phyloP scores from a whole-genome alignment of 1,284 basidiomycete genomes.

The Ustanciosporium gigantosporum region DNA sequence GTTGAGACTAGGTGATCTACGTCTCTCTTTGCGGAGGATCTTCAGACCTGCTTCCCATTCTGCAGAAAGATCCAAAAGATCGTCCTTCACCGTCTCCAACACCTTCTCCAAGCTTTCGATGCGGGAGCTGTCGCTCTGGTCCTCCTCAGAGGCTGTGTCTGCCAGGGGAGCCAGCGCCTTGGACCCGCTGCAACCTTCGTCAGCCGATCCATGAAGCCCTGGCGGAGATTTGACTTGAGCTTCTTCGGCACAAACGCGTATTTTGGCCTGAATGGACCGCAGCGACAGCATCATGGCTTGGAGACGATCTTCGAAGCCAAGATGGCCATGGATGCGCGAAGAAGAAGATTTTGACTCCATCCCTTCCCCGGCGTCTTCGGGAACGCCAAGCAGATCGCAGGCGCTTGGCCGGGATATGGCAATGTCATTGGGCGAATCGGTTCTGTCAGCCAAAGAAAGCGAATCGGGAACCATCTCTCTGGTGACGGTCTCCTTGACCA shows the following conservation, averaged over 20 bases:
- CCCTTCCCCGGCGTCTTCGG: neutral
- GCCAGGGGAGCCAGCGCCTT: neutral
- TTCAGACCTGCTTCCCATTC: slow-evolving; percentile 56
- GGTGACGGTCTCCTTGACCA: slow-evolving; percentile 3
- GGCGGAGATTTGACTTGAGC: slow-evolving; percentile 26
- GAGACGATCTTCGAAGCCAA: slow-evolving; percentile 49
- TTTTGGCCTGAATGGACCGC: slow-evolving; percentile 58
- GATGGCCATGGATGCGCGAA: slow-evolving; percentile 10
- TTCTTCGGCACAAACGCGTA: slow-evolving; percentile 54
- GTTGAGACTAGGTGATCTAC: slow-evolving; percentile 19
- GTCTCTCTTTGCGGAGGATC: slow-evolving; percentile 35
- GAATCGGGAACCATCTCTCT: slow-evolving; percentile 16
- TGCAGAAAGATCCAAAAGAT: slow-evolving; percentile 44
- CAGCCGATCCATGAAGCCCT: slow-evolving; percentile 42
- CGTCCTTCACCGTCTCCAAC: slow-evolving; percentile 52
- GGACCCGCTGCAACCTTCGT: neutral
- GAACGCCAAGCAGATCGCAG: neutral
- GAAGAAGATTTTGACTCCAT: no score
- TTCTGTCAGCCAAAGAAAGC: neutral
- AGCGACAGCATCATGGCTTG: slow-evolving; percentile 48
- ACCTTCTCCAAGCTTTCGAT: slow-evolving; percentile 26
- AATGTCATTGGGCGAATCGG: neutral
- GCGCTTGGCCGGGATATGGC: neutral
- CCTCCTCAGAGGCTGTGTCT: neutral
- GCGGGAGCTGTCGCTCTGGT: slow-evolving; percentile 3